Conservation (phyloP, 208 protist species). For the Entamoeba dispar region DNA sequence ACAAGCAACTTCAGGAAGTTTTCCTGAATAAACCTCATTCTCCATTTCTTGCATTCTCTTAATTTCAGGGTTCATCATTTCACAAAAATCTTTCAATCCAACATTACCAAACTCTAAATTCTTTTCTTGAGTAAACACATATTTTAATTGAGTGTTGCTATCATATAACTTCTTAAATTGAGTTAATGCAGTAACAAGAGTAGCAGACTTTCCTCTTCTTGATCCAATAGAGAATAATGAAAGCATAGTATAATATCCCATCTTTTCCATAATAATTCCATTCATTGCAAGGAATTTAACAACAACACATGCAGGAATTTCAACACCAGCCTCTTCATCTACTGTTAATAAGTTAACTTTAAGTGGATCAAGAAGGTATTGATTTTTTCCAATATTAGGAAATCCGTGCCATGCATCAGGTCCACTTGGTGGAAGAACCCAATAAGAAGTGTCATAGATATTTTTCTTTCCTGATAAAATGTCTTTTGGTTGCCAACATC, state of each 20-base stretch:
- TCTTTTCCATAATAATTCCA: neutral
- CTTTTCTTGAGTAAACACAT: neutral
- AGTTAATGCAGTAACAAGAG: neutral
- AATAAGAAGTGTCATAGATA: neutral
- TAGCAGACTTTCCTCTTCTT: neutral
- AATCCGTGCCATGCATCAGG: neutral
- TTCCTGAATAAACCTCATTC: neutral
- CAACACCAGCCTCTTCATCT: neutral
- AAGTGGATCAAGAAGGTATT: neutral
- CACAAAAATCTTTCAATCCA: neutral
- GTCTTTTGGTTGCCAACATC: neutral
- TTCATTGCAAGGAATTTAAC: neutral
- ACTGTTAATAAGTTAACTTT: neutral
- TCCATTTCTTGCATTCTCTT: neutral
- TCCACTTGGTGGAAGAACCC: neutral
- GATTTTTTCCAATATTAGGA: neutral
- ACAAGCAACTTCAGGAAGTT: neutral
- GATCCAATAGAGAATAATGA: neutral
- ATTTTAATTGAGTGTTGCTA: neutral
- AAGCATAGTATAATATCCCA: neutral
- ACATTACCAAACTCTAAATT: neutral
- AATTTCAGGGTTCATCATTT: neutral
- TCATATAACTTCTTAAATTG: neutral
- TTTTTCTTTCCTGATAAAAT: neutral
- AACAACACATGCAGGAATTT: neutral